Evolutionary conservation across 805 yeast genomes (phyloP), one percentile per base, ranked within the genome.

Genomic region (Candida easanensis): DNA sequence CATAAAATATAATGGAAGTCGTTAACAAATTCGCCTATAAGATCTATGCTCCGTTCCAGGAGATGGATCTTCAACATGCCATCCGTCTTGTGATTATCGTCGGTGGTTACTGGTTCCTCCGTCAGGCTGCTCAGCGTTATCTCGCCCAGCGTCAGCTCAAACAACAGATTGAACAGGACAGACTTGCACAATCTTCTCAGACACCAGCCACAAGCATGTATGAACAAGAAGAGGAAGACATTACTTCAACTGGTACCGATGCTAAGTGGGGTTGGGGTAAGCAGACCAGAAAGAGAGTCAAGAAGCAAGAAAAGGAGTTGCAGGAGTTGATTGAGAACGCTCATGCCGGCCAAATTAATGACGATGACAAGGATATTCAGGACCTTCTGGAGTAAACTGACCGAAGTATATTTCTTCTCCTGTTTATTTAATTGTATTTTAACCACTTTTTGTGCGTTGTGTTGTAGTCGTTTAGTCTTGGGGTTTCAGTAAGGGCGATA

Each of bases 221-320:
- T 11, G 56, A 62, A 27, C 68, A 70, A 33, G 26, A 38, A 11
- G 70, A 65, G 19, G 65, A 60, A 22, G 55, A 60, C 27, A 71
- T 66, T 23, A 62, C 69, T 37, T 61, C 68, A 33, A 66, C 66
- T 32, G 55, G 58, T 5, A 48, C 57, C 38, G 79, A 79, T 27
- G 58, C 66, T 30, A 50, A 71, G 5, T 84, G 84, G 69, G 91
- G 93, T 22, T 84, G 89, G 88, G 93, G 93, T 42, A 85, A 84
- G 60, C 73, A 74, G 56, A 84, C 90, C 5, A 76, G 90, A 68
- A 69, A 70, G 50, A 71, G 70, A 45, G 78, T 77, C 33, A 75
- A 77, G 61, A 68, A 69, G 46, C 80, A 80, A 53, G 76, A 80
- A 53, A 68, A 76, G 43, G 50, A 74, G 14, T 66, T 84, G 32